Base-by-base conservation (phyloP, 805 yeast species). In the Saturnispora mendoncae region DNA sequence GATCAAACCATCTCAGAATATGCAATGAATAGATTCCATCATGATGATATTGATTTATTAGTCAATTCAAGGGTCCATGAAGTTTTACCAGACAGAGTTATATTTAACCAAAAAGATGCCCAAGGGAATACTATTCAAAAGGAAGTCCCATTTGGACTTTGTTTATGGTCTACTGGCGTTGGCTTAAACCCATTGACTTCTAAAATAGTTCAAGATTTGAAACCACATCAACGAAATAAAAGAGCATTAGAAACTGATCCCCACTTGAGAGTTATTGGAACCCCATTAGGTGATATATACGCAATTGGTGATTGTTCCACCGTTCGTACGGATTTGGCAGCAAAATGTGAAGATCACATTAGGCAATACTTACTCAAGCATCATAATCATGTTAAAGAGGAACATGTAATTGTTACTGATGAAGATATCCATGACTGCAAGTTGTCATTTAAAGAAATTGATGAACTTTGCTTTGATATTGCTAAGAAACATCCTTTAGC, bases 301-400 rank as follows among this genome's bases (percentile, higher is more conserved):
- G 94, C 90, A 30, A 77, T 72, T 56, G 77, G 71, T 43, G 84
- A 83, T 52, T 66, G 71, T 31, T 71, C 76, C 25, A 80, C 80
- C 48, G 94, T 94, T 17, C 59, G 80, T 8, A 67, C 80, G 47
- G 75, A 74, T 54, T 60, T 68, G 29, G 62, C 67, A 27, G 69
- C 86, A 52, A 95, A 95, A 36, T 90, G 86, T 59, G 97, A 97
- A 57, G 71, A 85, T 53, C 72, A 88, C 51, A 94, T 90, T 47
- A 88, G 97, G 96, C 96, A 96, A 45, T 87, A 95, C 46, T 96
- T 97, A 65, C 84, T 87, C 63, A 86, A 88, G 41, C 84, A 85
- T 48, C 78, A 96, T 65, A 78, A 76, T 32, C 30, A 35, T 12
- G 19, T 26, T 9, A 27, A 12, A 2, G 25, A 42, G 9, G 70